Base-by-base conservation (phyloP, 2,329 filamentous ascomycete genomes). In the Didymella keratinophila region DNA sequence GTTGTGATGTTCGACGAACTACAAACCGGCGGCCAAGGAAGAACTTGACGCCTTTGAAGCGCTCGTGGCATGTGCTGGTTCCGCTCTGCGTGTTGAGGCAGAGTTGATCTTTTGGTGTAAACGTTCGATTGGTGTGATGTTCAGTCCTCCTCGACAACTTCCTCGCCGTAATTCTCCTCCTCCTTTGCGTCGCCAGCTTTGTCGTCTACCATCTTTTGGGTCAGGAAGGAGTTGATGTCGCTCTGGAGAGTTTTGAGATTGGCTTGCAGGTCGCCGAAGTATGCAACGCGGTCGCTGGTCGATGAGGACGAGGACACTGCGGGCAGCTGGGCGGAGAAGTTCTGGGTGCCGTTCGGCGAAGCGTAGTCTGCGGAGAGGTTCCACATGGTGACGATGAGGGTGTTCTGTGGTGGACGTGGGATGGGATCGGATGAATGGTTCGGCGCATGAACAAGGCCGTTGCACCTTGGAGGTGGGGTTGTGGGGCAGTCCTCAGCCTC, bases 101-200 rank as follows among this genome's bases (percentile, higher is more conserved):
- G 7, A 25, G 23, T 4, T 25, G 23, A 25, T 25, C 23, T 25
- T 25, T 25, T 25, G 23, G 23, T 25, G 23, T 25, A n/a, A n/a
- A n/a, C n/a, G n/a, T n/a, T n/a, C n/a, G n/a, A n/a, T n/a, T 6
- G 8, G 8, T 28, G n/a, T 12, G 10, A 21, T 21, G 8, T 39
- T 58, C 44, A 52, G 16, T 90, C 89, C 41, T 90, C 88, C 48
- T 89, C 87, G 12, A 85, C 80, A 23, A 88, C 85, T 75, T 96
- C 92, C 76, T 96, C 93, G 46, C 92, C 93, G 73, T 97, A 96
- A 72, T 93, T 90, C 69, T 91, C 86, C 71, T 92, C 90, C 30
- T 79, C 77, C 53, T 74, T 76, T 78, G 52, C 75, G 48, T 78
- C 75, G 23, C 58, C 70, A 47, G 58, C 70, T 71, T 88, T 89